phyloP scores from a whole-genome alignment of 352 stramenopile genomes.

The Globisporangium recalcitrans region DNA sequence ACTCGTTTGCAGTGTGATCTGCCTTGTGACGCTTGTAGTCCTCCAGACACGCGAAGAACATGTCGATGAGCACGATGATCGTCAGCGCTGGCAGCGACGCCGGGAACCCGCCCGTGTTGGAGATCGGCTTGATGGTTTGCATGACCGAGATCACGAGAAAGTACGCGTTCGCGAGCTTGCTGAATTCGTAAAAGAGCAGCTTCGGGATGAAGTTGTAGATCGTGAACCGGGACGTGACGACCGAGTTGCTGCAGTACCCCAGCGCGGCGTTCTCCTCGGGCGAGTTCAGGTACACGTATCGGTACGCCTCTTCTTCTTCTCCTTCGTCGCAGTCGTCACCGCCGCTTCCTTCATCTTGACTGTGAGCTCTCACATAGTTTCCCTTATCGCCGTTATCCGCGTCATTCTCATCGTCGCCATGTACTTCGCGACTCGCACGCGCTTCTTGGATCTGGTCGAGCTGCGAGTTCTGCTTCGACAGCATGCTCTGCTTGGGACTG shows the following conservation, averaged over 20 bases:
- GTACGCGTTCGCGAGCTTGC: conserved; percentile 91
- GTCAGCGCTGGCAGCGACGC: conserved; percentile 87
- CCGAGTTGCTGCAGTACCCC: conserved; percentile 66
- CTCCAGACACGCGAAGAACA: conserved; percentile 89
- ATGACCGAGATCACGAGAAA: conserved; percentile 92
- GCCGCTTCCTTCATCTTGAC: background rate
- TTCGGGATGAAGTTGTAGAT: conserved; percentile 90
- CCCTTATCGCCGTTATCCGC: background rate
- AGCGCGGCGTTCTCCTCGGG: conserved; percentile 47
- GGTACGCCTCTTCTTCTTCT: conserved; percentile 43
- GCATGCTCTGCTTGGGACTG: background rate
- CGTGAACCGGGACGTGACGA: conserved; percentile 90
- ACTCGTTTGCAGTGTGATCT: conserved; percentile 83
- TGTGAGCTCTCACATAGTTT: background rate
- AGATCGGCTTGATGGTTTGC: conserved; percentile 89
- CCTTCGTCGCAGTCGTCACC: conserved; percentile 7
- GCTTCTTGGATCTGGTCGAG: conserved; percentile 23
- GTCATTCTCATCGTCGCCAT: background rate
- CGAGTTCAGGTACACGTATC: conserved; percentile 72
- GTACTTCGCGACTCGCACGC: background rate
- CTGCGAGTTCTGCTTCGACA: conserved; percentile 3
- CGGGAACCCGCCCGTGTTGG: conserved; percentile 88
- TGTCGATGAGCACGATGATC: conserved; percentile 92
- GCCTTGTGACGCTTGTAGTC: conserved; percentile 88
- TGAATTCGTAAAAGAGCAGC: conserved; percentile 88